These are phyloP conservation scores for Elaeis oleifera DNA, from an alignment of 202 grass and related monocot species.

Conservation along the genomic window DNA sequence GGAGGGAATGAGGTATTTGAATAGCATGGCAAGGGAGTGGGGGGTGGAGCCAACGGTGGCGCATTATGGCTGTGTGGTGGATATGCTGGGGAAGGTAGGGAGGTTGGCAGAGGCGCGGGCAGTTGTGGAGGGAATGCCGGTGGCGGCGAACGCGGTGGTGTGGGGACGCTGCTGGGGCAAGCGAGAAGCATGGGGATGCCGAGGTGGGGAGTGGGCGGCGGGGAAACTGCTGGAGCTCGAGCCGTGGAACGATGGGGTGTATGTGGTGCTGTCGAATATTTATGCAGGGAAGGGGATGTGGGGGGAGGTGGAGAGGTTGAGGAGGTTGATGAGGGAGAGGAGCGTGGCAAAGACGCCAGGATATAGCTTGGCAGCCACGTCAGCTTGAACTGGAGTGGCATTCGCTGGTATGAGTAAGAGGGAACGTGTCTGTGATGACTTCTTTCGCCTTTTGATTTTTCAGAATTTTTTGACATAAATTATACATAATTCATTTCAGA, in stretches of 20 bases:
- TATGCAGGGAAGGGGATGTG: slow-evolving; percentile 35
- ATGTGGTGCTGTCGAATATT: slow-evolving; percentile 40
- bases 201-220: slow-evolving; percentile 29
- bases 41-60: slow-evolving; percentile 22
- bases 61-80: slow-evolving; percentile 30
- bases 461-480: too few relatives aligned
- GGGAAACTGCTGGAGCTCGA: slow-evolving; percentile 24
- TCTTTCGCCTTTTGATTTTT: too few relatives aligned
- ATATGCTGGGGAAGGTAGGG: slow-evolving; percentile 42
- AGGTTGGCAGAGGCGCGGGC: slow-evolving; percentile 25
- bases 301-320: slow-evolving; percentile 32
- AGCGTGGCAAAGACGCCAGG: slow-evolving; percentile 26
- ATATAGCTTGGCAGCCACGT: slow-evolving; percentile 19
- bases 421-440: too few relatives aligned
- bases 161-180: slow-evolving; percentile 40
- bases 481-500: too few relatives aligned
- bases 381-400: neutral
- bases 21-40: slow-evolving; percentile 33
- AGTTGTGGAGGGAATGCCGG: slow-evolving; percentile 34
- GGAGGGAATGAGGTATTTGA: slow-evolving; percentile 27
- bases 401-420: neutral
- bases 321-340: slow-evolving; percentile 33
- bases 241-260: slow-evolving; percentile 45
- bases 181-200: slow-evolving; percentile 41
- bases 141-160: slow-evolving; percentile 38